Conservation (phyloP, 768 basidiomycete species). For the Leccinum truebloodii region DNA sequence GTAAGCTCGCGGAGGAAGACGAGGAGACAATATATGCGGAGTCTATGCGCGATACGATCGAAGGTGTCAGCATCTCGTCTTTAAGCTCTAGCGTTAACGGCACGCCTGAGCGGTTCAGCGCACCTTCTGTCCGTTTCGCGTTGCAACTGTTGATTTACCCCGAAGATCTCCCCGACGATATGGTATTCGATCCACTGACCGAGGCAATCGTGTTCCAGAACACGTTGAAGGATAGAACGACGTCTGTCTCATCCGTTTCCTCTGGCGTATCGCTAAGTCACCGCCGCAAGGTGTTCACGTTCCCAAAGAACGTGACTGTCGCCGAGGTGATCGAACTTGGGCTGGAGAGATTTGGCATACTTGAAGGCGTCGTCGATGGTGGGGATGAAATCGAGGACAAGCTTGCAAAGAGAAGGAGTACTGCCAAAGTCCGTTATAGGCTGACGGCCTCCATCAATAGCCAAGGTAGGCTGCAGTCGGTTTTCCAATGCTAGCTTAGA, state of each 20-base stretch:
- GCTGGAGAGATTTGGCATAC: conserved; percentile 91
- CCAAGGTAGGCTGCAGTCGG: too few species aligned
- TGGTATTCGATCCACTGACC: conserved; percentile 90
- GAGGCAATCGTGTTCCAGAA: conserved; percentile 92
- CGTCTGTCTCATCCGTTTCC: conserved; percentile 43
- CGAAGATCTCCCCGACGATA: conserved; percentile 90
- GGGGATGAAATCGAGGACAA: conserved; percentile 99
- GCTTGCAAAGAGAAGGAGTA: conserved; percentile 75
- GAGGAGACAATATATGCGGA: conserved; percentile 43
- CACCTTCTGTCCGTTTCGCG: conserved; percentile 83
- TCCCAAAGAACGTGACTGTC: conserved; percentile 94
- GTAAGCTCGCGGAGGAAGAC: conserved; percentile 44
- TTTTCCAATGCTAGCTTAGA: too few species aligned
- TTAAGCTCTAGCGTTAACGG: conserved; percentile 42
- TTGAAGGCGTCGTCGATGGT: conserved; percentile 94
- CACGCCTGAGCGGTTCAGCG: conserved; percentile 71
- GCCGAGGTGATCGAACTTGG: conserved; percentile 94
- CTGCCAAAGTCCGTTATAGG: conserved; percentile 39
- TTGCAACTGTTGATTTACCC: conserved; percentile 86
- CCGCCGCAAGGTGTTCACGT: conserved; percentile 82
- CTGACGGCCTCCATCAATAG: too few species aligned
- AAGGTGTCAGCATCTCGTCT: conserved; percentile 22
- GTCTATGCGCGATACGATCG: conserved; percentile 34
- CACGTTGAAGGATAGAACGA: conserved; percentile 56
- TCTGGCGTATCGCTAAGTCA: conserved; percentile 58